These are phyloP conservation scores for Kernera saxatilis DNA, from an alignment of 345 rosid species.

Conservation along the genomic window DNA sequence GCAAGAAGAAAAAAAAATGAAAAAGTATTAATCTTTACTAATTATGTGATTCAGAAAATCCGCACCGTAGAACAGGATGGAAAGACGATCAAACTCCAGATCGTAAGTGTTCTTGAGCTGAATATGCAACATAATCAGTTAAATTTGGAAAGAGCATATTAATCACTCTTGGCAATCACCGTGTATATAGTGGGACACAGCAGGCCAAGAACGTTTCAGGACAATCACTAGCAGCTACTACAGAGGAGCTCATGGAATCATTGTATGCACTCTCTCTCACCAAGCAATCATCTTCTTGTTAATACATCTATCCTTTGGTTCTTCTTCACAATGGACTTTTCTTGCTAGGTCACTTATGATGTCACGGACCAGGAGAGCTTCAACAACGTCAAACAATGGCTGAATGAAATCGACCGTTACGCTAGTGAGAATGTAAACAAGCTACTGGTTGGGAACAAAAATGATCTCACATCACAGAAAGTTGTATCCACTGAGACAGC, in stretches of 20 bases:
- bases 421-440: constrained; percentile 79
- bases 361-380: constrained; percentile 88
- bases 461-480: constrained; percentile 65
- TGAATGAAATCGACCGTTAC: constrained; percentile 70
- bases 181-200: constrained; percentile 77
- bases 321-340: not conserved
- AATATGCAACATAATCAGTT: not conserved
- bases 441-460: constrained; percentile 72
- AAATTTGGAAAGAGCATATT: not conserved
- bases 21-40: not conserved
- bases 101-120: constrained; percentile 32
- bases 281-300: not conserved
- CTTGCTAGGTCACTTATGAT: constrained; percentile 61
- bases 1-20: not conserved
- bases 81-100: constrained; percentile 56
- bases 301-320: not conserved
- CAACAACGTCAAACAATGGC: constrained; percentile 77
- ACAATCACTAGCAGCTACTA: constrained; percentile 91
- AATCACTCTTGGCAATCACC: not conserved
- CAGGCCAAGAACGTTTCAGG: constrained; percentile 92
- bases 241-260: constrained; percentile 93
- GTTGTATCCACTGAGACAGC: constrained; percentile 69
- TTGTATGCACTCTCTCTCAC: constrained; percentile 36
- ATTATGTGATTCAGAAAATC: constrained; percentile 41
- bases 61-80: constrained; percentile 64